Evolutionary conservation across 2,329 filamentous ascomycete species (phyloP), one percentile per base, ranked within the genome.

Genomic region (Leptosphaerulina australis): DNA sequence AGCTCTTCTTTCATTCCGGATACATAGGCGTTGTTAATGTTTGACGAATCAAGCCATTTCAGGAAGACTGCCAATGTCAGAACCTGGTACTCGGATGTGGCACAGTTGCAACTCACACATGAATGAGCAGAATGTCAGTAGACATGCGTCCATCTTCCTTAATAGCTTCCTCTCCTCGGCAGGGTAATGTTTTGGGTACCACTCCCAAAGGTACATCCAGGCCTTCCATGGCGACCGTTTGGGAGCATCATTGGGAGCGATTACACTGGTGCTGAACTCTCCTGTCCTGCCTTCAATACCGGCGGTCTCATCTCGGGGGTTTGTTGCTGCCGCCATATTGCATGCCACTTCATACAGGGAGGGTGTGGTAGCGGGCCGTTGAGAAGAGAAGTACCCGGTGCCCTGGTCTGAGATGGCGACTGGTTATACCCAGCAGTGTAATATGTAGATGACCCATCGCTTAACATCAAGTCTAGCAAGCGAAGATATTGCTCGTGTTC

Each of bases 11-110:
- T 70, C 54, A 73, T 67, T 28, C 70, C 69, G 5, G 69, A 69
- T 5, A 77, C 70, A 24, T 72, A 71, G 52, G 67, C 76, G 76
- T 83, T 86, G 33, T 64, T 67, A 56, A 71, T 64, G 44, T 72
- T 72, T n/a, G 62, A 65, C 7, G 62, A 66, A 48, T 72, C 69
- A 38, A 73, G 62, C 66, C 70, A 73, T 55, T 73, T 73, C 1
- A 72, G 62, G 45, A 73, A 73, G 40, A 73, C 70, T 73, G 14
- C 4, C 3, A 2, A 18, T n/a, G 25, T 63, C 31, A 56, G 50
- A 15, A 31, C 31, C 28, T 18, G 28, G 21, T 33, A 24, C 22
- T 30, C 40, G 20, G 17, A n/a, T 34, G 33, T 31, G 17, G 44
- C 28, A 20, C 21, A 41, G 37, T 14, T n/a, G 14, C 9, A 9